Percentiles rank a stretch among this genome's conserved stretches.
These are phyloP conservation scores for Gaultheria prostrata DNA, from an alignment of 148 eudicot genomes.

Conservation along the genomic window DNA sequence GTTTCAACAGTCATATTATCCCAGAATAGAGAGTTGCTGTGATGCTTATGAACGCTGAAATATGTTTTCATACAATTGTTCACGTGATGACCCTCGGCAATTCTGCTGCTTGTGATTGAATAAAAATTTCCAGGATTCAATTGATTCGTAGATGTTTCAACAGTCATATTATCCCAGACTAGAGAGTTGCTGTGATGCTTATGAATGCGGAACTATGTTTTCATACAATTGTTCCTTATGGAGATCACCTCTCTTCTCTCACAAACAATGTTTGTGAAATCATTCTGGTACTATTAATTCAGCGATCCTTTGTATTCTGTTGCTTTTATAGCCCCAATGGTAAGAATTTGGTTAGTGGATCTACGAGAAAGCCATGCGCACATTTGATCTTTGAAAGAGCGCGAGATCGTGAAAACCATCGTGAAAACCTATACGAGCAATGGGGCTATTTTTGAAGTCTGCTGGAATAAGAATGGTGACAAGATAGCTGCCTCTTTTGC, in stretches of 20 bases:
- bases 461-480: constrained; percentile 91
- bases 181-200: not conserved
- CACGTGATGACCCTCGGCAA: too few relatives aligned
- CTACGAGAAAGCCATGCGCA: constrained; percentile 75
- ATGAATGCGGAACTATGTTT: not conserved
- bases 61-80: not conserved
- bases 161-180: not conserved
- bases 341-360: constrained; percentile 81
- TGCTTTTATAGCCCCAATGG: constrained; percentile 84
- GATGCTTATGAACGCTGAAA: not conserved
- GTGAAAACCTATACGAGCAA: constrained; percentile 67
- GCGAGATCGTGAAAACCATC: constrained; percentile 61
- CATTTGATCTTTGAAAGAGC: constrained; percentile 80
- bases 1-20: not conserved
- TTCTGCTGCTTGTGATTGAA: too few relatives aligned
- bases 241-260: not conserved
- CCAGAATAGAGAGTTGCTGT: not conserved
- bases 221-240: not conserved
- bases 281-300: constrained; percentile 19
- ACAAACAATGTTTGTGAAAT: not conserved
- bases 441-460: constrained; percentile 89
- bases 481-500: constrained; percentile 87
- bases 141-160: not conserved
- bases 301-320: constrained; percentile 87
- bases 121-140: not conserved